Conservation (phyloP, 176 grass and related monocot genomes). For the Oryza brachyantha region DNA sequence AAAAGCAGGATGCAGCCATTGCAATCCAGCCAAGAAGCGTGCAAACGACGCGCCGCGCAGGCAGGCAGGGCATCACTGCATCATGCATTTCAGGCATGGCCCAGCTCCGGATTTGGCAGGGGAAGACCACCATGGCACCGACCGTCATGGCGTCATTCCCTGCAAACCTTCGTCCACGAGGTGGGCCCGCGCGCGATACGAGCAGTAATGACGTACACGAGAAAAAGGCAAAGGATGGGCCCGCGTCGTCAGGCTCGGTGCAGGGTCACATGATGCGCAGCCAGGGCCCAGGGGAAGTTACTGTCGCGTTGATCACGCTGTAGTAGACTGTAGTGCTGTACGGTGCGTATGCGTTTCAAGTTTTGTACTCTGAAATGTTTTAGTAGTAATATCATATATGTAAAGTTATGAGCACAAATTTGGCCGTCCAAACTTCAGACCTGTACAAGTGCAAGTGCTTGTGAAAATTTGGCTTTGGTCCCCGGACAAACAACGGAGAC, state of each 20-base stretch:
- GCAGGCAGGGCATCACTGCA: too few species aligned
- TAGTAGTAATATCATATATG: too few species aligned
- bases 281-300: not conserved
- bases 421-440: not conserved
- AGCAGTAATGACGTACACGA: not conserved
- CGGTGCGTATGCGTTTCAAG: not conserved
- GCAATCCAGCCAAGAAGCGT: constrained; percentile 5
- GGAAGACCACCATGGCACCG: not conserved
- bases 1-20: not conserved
- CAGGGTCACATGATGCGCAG: constrained; percentile 4
- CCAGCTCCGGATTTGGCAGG: not conserved
- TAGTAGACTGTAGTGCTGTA: too few species aligned
- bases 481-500: not conserved
- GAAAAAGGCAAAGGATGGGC: not conserved
- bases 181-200: not conserved
- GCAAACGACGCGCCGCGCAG: not conserved
- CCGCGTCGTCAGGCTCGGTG: not conserved
- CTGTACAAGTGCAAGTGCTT: not conserved
- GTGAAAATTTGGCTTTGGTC: not conserved
- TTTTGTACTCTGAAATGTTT: not conserved
- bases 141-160: too few species aligned
- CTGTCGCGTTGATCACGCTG: too few species aligned
- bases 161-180: not conserved
- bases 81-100: too few species aligned
- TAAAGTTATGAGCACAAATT: not conserved